These are phyloP conservation scores for Salvia hispanica DNA, from an alignment of 257 asterid genomes.

Conservation along the genomic window DNA sequence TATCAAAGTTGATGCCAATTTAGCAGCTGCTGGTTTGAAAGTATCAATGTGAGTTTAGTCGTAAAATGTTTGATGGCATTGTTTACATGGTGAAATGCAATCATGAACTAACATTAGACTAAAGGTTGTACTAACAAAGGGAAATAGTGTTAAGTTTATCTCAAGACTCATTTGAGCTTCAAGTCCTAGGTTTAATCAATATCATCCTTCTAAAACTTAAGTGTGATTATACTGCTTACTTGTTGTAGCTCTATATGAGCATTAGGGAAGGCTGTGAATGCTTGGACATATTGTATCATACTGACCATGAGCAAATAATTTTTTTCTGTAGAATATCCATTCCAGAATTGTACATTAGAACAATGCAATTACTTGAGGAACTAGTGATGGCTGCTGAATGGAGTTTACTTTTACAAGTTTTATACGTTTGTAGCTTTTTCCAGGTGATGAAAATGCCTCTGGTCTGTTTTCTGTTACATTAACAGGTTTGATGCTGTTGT, in stretches of 20 bases:
- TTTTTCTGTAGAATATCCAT: neutral
- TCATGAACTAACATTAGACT: neutral
- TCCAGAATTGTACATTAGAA: neutral
- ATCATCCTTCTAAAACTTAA: no score
- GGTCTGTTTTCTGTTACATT: slow-evolving; percentile 23
- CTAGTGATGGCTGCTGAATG: neutral
- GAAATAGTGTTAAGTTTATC: neutral
- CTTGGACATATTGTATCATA: neutral
- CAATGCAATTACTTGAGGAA: neutral
- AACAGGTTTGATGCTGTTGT: slow-evolving; percentile 97
- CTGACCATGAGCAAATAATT: neutral
- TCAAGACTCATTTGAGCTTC: neutral
- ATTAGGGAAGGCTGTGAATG: no score
- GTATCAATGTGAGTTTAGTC: slow-evolving; percentile 65
- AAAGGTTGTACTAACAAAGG: neutral
- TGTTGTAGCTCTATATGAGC: no score
- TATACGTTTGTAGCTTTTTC: slow-evolving; percentile 9
- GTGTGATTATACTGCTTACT: no score
- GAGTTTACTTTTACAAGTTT: neutral
- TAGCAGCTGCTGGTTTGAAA: slow-evolving; percentile 94
- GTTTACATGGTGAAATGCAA: neutral
- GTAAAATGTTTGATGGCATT: neutral
- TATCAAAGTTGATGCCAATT: slow-evolving; percentile 93
- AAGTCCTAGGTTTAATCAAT: no score
- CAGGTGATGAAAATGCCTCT: neutral